phyloP scores from a whole-genome alignment of 2,329 filamentous ascomycete genomes.

The Scedosporium dehoogii region DNA sequence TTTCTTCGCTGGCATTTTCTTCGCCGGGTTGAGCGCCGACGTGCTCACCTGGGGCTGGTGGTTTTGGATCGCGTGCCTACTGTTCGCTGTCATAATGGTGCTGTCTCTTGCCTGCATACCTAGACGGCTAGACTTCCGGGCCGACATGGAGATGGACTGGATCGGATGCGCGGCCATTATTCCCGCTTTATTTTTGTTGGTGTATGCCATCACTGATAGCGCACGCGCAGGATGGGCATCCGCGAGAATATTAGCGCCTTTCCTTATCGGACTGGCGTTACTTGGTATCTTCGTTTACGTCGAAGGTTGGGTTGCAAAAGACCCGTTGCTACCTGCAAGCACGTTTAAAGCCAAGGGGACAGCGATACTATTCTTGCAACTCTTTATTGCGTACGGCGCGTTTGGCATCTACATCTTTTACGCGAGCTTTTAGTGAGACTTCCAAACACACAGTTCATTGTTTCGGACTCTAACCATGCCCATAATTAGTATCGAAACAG shows the following conservation, averaged over 20 bases:
- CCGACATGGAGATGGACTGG: too few species aligned
- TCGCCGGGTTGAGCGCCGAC: conserved; percentile 52
- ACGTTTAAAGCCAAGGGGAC: conserved; percentile 55
- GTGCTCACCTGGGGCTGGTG: conserved; percentile 57
- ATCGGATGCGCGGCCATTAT: too few species aligned
- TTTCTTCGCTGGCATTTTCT: conserved; percentile 56
- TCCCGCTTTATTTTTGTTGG: too few species aligned
- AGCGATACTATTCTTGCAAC: conserved; percentile 41
- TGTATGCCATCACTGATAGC: too few species aligned
- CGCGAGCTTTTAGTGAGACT: conserved; percentile 48
- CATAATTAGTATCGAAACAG: conserved; percentile 33
- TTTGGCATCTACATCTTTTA: conserved; percentile 57
- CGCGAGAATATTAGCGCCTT: conserved; percentile 52
- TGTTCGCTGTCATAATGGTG: conserved; percentile 37
- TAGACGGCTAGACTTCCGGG: conserved; percentile 13
- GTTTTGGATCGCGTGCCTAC: conserved; percentile 51
- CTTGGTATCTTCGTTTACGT: conserved; percentile 48
- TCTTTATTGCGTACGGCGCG: conserved; percentile 39
- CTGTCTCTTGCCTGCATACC: conserved; percentile 27
- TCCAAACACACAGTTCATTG: not conserved
- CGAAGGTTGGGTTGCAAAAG: conserved; percentile 48
- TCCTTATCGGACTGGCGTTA: conserved; percentile 46
- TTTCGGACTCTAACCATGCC: not conserved
- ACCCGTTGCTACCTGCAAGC: conserved; percentile 54
- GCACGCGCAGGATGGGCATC: conserved; percentile 50